Percentiles rank a stretch among this genome's conserved stretches.
Evolutionary conservation across 345 rosid species (phyloP).

Genomic region (Citropsis articulata): DNA sequence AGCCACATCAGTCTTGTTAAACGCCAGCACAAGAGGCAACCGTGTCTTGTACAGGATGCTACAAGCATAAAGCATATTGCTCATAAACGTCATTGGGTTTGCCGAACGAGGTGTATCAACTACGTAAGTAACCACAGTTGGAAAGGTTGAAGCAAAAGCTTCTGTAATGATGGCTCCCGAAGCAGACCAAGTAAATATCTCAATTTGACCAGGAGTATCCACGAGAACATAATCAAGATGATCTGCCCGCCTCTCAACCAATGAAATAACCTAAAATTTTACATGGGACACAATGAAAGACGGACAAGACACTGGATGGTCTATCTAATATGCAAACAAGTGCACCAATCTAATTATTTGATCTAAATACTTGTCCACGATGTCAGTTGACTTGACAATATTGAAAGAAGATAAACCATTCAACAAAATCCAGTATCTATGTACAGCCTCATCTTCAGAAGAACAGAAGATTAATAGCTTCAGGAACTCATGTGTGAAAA

Average conservation of each 20-base stretch:
- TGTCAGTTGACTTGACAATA: neutral
- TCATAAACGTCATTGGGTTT: conserved; percentile 75
- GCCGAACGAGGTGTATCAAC: conserved; percentile 85
- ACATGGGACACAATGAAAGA: neutral
- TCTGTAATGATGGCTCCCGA: conserved; percentile 91
- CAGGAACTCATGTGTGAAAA: neutral
- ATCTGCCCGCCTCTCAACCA: conserved; percentile 79
- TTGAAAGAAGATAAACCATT: neutral
- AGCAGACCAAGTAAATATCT: conserved; percentile 92
- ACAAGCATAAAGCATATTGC: conserved; percentile 88
- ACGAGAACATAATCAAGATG: conserved; percentile 86
- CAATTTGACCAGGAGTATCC: conserved; percentile 92
- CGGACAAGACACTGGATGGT: neutral
- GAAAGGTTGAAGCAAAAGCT: conserved; percentile 86
- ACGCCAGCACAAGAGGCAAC: conserved; percentile 72
- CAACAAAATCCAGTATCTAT: neutral
- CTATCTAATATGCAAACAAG: neutral
- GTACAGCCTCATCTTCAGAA: neutral
- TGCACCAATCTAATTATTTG: neutral
- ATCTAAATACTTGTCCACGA: neutral
- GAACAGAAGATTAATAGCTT: neutral
- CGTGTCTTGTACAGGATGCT: conserved; percentile 83
- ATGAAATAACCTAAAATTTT: conserved; percentile 49
- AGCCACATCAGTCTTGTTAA: conserved; percentile 82
- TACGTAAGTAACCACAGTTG: conserved; percentile 66